These are phyloP conservation scores for Rhynchosporium agropyri DNA, from an alignment of 2,329 filamentous ascomycete species.

Conservation along the genomic window DNA sequence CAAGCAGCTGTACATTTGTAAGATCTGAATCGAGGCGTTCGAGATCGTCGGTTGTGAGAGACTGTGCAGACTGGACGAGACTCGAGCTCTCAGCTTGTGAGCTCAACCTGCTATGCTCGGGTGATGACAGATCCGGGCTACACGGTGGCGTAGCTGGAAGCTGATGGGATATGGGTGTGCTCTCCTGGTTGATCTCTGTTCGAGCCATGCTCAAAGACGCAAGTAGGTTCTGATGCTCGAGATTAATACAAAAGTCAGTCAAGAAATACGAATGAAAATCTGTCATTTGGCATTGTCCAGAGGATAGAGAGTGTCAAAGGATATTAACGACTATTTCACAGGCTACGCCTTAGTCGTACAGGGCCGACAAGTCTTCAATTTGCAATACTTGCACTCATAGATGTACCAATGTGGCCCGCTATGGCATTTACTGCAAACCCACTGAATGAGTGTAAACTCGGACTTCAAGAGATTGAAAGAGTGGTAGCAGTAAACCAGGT, in stretches of 20 bases:
- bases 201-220: not conserved
- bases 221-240: slow-evolving; percentile 15
- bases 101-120: not conserved
- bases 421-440: slow-evolving; percentile 66
- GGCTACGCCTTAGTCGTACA: slow-evolving; percentile 46
- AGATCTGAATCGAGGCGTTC: not conserved
- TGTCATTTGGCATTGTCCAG: slow-evolving; percentile 15
- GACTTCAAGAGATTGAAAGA: slow-evolving; percentile 68
- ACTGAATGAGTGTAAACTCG: slow-evolving; percentile 65
- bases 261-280: slow-evolving; percentile 13
- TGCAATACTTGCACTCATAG: slow-evolving; percentile 69
- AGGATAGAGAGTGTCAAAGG: slow-evolving; percentile 13
- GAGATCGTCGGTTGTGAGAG: not conserved
- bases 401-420: slow-evolving; percentile 69
- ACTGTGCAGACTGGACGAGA: too few relatives aligned
- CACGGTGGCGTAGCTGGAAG: not conserved
- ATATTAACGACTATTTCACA: slow-evolving; percentile 13
- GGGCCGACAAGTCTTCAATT: slow-evolving; percentile 63
- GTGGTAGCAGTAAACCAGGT: slow-evolving; percentile 58
- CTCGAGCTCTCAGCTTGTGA: too few relatives aligned
- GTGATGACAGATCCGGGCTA: not conserved
- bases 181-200: not conserved
- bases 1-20: not conserved
- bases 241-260: not conserved
- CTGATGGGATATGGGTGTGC: not conserved